phyloP scores from a whole-genome alignment of 495 filamentous ascomycete species.

The Tuber melanosporum region DNA sequence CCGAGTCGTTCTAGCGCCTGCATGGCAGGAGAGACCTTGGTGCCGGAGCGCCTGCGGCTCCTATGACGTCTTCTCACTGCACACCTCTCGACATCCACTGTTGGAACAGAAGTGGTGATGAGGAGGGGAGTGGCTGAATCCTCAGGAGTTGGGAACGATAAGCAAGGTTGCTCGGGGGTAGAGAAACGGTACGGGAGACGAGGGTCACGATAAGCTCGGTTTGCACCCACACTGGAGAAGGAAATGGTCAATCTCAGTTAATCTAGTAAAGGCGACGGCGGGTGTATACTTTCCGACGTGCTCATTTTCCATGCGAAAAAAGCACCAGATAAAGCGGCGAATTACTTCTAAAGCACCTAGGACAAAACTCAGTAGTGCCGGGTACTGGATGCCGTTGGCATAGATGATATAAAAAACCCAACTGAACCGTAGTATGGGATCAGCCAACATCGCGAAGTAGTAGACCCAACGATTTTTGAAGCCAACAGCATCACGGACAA shows the following conservation, averaged over 20 bases:
- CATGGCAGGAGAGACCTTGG: slow-evolving; percentile 25
- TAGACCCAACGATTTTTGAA: slow-evolving; percentile 73
- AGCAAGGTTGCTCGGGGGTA: neutral
- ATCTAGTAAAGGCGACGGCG: neutral
- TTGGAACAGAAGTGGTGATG: slow-evolving; percentile 15
- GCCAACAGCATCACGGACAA: slow-evolving; percentile 73
- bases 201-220: slow-evolving; percentile 38
- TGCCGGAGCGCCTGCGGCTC: slow-evolving; percentile 13
- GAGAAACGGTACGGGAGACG: slow-evolving; percentile 36
- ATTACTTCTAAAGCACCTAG: slow-evolving; percentile 69
- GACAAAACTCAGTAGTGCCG: slow-evolving; percentile 66
- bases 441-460: slow-evolving; percentile 73
- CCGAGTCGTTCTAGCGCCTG: slow-evolving; percentile 33
- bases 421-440: slow-evolving; percentile 84
- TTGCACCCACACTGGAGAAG: slow-evolving; percentile 30
- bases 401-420: slow-evolving; percentile 95
- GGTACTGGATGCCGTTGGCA: slow-evolving; percentile 69
- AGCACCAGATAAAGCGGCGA: slow-evolving; percentile 77
- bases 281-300: slow-evolving; percentile 47
- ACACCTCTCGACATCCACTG: slow-evolving; percentile 33
- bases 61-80: slow-evolving; percentile 26
- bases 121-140: slow-evolving; percentile 26
- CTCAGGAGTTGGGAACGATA: slow-evolving; percentile 19
- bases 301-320: slow-evolving; percentile 95
- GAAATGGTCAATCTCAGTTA: neutral